phyloP scores from a whole-genome alignment of 371 early-diverging fungal species.

The Mucor mucedo region DNA sequence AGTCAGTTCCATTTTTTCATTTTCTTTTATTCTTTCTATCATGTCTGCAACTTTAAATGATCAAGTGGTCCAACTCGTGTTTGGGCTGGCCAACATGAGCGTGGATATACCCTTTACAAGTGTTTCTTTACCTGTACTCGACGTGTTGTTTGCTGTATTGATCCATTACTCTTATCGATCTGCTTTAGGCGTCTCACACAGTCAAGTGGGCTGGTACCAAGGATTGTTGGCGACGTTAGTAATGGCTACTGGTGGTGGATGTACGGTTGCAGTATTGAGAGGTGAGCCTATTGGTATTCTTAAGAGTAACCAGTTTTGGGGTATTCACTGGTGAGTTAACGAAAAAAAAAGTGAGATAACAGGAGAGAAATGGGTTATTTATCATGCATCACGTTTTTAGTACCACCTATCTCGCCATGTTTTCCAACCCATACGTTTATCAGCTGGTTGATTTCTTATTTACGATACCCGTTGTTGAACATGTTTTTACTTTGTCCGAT shows the following conservation, averaged over 20 bases:
- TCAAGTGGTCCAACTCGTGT: constrained; percentile 38
- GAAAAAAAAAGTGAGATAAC: not conserved
- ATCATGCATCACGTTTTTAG: constrained; percentile 24
- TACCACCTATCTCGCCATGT: constrained; percentile 46
- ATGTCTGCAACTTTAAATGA: constrained; percentile 28
- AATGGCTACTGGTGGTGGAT: constrained; percentile 65
- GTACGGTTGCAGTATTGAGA: constrained; percentile 43
- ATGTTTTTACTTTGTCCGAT: constrained; percentile 55
- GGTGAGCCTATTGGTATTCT: constrained; percentile 51
- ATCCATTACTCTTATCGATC: constrained; percentile 60
- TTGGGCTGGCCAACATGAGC: constrained; percentile 29
- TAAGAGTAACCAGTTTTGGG: constrained; percentile 49
- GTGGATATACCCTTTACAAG: constrained; percentile 36
- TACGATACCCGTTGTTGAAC: constrained; percentile 45
- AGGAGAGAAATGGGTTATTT: not conserved
- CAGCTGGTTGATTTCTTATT: constrained; percentile 39
- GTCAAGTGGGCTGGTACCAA: constrained; percentile 56
- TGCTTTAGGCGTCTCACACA: constrained; percentile 50
- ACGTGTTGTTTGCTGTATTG: constrained; percentile 58
- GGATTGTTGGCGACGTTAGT: constrained; percentile 59
- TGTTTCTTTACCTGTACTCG: constrained; percentile 45
- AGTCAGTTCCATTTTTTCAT: not conserved
- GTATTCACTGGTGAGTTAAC: constrained; percentile 43
- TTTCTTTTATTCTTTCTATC: not conserved
- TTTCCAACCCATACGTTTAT: constrained; percentile 41